These are phyloP conservation scores for Eurotiales sp. DNA, from an alignment of 2,329 filamentous ascomycete species.

Conservation along the genomic window DNA sequence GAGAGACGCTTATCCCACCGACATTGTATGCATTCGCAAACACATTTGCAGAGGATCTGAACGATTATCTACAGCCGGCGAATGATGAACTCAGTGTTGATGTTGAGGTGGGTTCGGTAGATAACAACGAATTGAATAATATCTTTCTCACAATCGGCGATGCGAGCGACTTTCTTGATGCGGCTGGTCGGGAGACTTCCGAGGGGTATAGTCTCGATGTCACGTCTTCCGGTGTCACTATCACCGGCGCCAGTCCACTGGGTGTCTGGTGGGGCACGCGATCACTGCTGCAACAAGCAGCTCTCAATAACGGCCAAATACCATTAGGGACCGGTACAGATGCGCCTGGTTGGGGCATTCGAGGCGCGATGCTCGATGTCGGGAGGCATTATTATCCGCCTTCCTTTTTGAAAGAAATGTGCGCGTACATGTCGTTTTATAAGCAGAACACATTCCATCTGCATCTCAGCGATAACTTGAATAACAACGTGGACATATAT, in stretches of 20 bases:
- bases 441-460: constrained; percentile 57
- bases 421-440: constrained; percentile 56
- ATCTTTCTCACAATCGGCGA: constrained; percentile 49
- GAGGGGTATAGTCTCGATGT: constrained; percentile 50
- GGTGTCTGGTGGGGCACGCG: constrained; percentile 56
- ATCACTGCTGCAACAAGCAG: constrained; percentile 49
- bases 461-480: constrained; percentile 54
- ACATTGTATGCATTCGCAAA: no score
- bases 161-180: constrained; percentile 40
- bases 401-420: constrained; percentile 52
- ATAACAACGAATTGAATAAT: no score
- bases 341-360: constrained; percentile 48
- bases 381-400: constrained; percentile 53
- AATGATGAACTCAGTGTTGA: no score
- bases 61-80: no score
- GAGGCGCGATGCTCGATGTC: constrained; percentile 50
- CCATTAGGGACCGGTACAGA: constrained; percentile 43
- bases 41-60: no score
- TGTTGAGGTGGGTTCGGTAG: no score
- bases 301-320: constrained; percentile 39
- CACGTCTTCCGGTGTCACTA: constrained; percentile 37
- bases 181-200: constrained; percentile 44
- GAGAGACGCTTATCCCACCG: no score
- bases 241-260: constrained; percentile 50
- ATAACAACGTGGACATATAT: constrained; percentile 45